Conservation (phyloP, 2,329 filamentous ascomycete species). For the Beauveria pseudobassiana region DNA sequence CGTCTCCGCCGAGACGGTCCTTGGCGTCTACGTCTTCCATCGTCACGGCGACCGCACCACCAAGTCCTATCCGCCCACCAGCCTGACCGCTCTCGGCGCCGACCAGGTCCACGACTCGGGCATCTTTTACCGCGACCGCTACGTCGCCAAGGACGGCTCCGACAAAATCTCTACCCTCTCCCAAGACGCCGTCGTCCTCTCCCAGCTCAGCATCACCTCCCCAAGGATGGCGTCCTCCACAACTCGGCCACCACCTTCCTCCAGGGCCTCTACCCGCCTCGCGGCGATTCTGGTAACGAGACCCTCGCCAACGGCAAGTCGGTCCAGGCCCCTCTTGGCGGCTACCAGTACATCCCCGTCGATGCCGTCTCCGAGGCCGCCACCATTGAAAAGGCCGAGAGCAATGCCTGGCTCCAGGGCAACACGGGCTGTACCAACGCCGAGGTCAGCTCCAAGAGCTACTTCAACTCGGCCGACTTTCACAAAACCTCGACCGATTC, state of each 20-base stretch:
- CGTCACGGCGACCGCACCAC: conserved; percentile 84
- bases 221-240: conserved; percentile 72
- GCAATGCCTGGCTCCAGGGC: conserved; percentile 52
- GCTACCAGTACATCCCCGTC: conserved; percentile 80
- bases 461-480: conserved; percentile 43
- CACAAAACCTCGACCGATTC: conserved; percentile 38
- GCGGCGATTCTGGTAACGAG: conserved; percentile 44
- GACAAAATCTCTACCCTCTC: conserved; percentile 60
- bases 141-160: conserved; percentile 55
- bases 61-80: conserved; percentile 64
- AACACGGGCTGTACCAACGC: conserved; percentile 48
- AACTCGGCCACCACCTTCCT: conserved; percentile 74
- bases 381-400: conserved; percentile 47
- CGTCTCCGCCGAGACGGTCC: conserved; percentile 51
- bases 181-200: conserved; percentile 55
- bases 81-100: conserved; percentile 74
- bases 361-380: conserved; percentile 49
- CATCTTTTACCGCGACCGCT: conserved; percentile 67
- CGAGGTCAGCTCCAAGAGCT: conserved; percentile 47
- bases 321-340: conserved; percentile 61
- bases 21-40: conserved; percentile 81
- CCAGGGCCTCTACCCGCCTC: conserved; percentile 79
- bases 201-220: conserved; percentile 64
- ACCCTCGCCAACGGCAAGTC: conserved; percentile 63
- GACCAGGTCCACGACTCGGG: conserved; percentile 66